Evolutionary conservation across 2,329 filamentous ascomycete species (phyloP).

Genomic region (Aspergillus neoniger): DNA sequence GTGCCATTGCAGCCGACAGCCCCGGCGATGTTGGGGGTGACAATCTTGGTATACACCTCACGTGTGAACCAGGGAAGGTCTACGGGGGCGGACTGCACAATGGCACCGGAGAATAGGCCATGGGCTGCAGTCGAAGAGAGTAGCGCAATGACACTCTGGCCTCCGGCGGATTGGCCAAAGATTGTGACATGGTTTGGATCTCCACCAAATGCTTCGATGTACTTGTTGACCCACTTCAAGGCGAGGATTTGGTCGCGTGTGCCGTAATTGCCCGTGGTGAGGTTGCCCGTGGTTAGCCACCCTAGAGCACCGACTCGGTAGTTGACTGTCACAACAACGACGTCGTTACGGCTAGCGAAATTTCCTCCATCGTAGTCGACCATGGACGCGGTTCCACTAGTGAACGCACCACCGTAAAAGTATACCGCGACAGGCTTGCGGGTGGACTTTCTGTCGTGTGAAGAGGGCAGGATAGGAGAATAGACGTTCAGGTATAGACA

Average conservation of each 20-base stretch:
- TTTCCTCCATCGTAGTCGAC: conserved; percentile 38
- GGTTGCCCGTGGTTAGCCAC: conserved; percentile 38
- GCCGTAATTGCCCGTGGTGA: conserved; percentile 38
- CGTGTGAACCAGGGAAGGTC: conserved; percentile 32
- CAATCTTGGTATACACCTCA: conserved; percentile 23
- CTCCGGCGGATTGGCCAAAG: conserved; percentile 44
- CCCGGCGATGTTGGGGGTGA: conserved; percentile 23
- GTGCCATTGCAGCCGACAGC: conserved; percentile 27
- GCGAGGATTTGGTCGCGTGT: conserved; percentile 36
- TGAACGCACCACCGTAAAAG: conserved; percentile 37
- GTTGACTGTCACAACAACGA: conserved; percentile 39
- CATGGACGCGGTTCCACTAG: conserved; percentile 29
- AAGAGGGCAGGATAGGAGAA: conserved; percentile 31
- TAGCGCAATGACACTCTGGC: conserved; percentile 52
- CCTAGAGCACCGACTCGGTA: conserved; percentile 36
- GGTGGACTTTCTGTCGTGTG: conserved; percentile 11
- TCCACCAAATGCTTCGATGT: conserved; percentile 31
- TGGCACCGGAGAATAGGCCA: conserved; percentile 31
- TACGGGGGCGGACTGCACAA: conserved; percentile 29
- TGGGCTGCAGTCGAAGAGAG: conserved; percentile 28
- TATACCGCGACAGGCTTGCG: conserved; percentile 33
- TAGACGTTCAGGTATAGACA: conserved; percentile 41
- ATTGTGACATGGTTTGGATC: conserved; percentile 36
- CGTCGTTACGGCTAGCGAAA: conserved; percentile 39
- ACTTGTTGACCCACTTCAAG: conserved; percentile 30